Conservation (phyloP, 1,139 yeast species). For the Sugiyamaella japonica region DNA sequence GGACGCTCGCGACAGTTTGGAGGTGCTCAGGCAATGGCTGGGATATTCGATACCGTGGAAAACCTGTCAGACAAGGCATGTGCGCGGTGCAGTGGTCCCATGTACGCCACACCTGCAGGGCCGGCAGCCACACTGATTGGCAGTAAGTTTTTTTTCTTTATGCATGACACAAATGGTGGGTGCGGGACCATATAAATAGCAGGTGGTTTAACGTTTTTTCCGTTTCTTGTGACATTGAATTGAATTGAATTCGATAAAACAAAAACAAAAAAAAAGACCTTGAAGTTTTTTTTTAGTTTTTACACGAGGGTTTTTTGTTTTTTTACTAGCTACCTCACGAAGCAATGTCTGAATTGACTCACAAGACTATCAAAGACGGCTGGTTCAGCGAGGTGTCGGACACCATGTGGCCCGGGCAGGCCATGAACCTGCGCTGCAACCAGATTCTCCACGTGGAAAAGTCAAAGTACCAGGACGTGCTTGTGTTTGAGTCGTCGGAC, state of each 20-base stretch:
- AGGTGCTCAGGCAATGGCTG: no score
- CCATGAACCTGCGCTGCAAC: constrained; percentile 81
- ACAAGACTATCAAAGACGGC: constrained; percentile 56
- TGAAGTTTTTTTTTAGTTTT: constrained; percentile 9
- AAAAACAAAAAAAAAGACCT: constrained; percentile 12
- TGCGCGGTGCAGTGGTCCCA: no score
- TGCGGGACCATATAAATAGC: neutral
- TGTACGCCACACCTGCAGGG: no score
- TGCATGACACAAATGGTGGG: neutral
- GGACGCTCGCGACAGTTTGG: no score
- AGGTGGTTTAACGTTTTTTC: neutral
- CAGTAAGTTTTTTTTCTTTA: neutral
- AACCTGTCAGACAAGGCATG: no score
- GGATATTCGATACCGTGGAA: no score
- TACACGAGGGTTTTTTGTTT: constrained; percentile 13
- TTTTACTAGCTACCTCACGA: constrained; percentile 13
- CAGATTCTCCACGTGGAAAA: constrained; percentile 76
- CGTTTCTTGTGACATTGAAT: neutral
- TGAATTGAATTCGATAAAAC: constrained; percentile 1
- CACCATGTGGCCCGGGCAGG: constrained; percentile 94
- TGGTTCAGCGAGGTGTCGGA: constrained; percentile 90
- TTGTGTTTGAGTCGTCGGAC: constrained; percentile 82
- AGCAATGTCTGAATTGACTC: constrained; percentile 41
- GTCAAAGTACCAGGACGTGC: constrained; percentile 84
- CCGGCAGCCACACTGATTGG: no score